Base-by-base conservation (phyloP, 352 stramenopile genomes). In the Aphanomyces euteiches region DNA sequence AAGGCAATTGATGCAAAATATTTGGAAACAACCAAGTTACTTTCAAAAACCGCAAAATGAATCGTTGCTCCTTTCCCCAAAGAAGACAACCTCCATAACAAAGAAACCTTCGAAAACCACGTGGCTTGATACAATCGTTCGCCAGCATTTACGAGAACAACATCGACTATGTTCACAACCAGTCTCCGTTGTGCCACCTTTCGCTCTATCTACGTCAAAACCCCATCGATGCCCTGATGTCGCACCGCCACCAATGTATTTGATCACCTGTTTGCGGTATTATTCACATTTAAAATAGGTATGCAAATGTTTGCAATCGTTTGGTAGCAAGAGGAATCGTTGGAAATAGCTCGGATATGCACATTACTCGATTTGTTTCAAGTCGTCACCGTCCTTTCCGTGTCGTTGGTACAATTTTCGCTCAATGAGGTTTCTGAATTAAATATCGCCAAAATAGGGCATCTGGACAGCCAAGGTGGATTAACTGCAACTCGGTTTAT, bases 111-210 rank as follows among this genome's bases (percentile, higher is more conserved):
- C 28, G 10, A 67, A 58, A 45, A 53, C 66, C 48, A 78, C 74
- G 1, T 67, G 66, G 45, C 72, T 78, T 5, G 74, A 96, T 69
- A 79, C 84, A 36, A 93, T 96, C 48, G 93, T 96, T 43, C 90
- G 81, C 2, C 84, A 95, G 71, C 96, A 93, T 63, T 74, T 95
- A 19, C 82, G 88, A 63, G 87, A 95, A 53, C 89, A 96, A 71
- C 89, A 96, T 69, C 87, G 89, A 5, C 88, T 94, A 63, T 96
- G 89, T 59, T 67, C 84, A 0, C 93, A 95, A 47, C 89, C 89
- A 37, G 84, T 96, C 13, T 90, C 88, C 15, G 93, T 90, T 1
- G 83, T 96, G 1, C 89, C 89, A 0, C 87, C 88, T 17, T 94
- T 96, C 74, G 90, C 91, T 45, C 65, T 96, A 17, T 21, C 59